phyloP scores from a whole-genome alignment of 352 stramenopile species.

The Phytophthora boehmeriae region DNA sequence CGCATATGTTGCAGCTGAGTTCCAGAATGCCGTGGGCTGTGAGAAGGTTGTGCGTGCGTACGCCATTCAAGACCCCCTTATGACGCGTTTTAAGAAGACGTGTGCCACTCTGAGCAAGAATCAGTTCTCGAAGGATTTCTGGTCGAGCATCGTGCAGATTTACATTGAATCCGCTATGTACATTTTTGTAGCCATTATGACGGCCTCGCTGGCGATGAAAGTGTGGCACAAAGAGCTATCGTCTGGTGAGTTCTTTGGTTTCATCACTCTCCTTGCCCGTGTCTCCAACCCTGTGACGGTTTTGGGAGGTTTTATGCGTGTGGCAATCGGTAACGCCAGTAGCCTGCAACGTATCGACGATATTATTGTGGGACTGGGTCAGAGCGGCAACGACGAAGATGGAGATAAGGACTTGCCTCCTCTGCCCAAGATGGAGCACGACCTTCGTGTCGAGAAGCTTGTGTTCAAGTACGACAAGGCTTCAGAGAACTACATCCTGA shows the following conservation, averaged over 20 bases:
- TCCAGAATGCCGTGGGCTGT: slow-evolving; percentile 85
- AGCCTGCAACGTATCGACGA: slow-evolving; percentile 89
- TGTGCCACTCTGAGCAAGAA: slow-evolving; percentile 70
- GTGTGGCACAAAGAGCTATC: slow-evolving; percentile 76
- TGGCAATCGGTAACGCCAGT: slow-evolving; percentile 87
- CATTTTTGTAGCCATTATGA: slow-evolving; percentile 91
- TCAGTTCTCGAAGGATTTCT: slow-evolving; percentile 91
- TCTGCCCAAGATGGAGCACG: slow-evolving; percentile 83
- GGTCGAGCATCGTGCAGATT: slow-evolving; percentile 90
- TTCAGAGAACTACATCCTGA: slow-evolving; percentile 83
- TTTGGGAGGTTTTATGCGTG: slow-evolving; percentile 89
- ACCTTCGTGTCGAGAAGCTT: slow-evolving; percentile 81
- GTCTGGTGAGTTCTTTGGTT: slow-evolving; percentile 85
- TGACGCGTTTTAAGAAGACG: slow-evolving; percentile 74
- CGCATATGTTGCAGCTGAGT: slow-evolving; percentile 87
- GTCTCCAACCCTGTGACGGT: slow-evolving; percentile 86
- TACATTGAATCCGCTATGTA: slow-evolving; percentile 92
- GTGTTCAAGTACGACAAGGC: slow-evolving; percentile 90
- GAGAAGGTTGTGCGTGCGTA: slow-evolving; percentile 90
- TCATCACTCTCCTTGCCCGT: slow-evolving; percentile 78
- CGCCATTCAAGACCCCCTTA: slow-evolving; percentile 80
- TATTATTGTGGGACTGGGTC: slow-evolving; percentile 73
- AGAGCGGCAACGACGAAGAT: slow-evolving; percentile 38
- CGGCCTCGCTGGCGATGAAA: slow-evolving; percentile 83
- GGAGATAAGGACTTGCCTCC: slow-evolving; percentile 71